Conservation (phyloP, 805 yeast species). For the Ogataea minuta region DNA sequence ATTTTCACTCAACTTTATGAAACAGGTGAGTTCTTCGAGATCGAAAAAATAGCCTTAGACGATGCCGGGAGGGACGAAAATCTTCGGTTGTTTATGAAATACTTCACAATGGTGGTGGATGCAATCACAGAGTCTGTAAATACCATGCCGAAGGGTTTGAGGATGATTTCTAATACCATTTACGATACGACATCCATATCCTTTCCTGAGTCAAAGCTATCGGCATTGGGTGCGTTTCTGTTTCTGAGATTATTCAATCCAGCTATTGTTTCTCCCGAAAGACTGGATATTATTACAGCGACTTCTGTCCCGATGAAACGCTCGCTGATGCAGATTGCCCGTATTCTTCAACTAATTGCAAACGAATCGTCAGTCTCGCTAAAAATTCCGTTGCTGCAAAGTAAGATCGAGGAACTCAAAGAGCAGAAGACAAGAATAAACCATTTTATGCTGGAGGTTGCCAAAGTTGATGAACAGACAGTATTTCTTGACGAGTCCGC, state of each 20-base stretch:
- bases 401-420: constrained; percentile 41
- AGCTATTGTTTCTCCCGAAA: constrained; percentile 85
- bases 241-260: constrained; percentile 83
- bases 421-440: constrained; percentile 40
- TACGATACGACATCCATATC: constrained; percentile 53
- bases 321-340: constrained; percentile 74
- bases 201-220: constrained; percentile 62
- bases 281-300: constrained; percentile 32
- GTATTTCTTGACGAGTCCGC: constrained; percentile 8
- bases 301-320: constrained; percentile 42
- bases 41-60: constrained; percentile 45
- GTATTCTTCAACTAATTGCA: constrained; percentile 81
- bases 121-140: constrained; percentile 54
- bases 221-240: constrained; percentile 83
- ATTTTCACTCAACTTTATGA: constrained; percentile 52
- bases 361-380: constrained; percentile 69
- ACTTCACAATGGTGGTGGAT: constrained; percentile 55
- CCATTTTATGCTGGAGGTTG: constrained; percentile 38
- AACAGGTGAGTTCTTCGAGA: constrained; percentile 56
- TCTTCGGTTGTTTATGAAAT: constrained; percentile 50
- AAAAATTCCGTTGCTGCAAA: constrained; percentile 54
- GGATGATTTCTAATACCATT: constrained; percentile 67
- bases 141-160: constrained; percentile 67
- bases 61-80: constrained; percentile 42
- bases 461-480: constrained; percentile 15